Conservation (phyloP, 306 rosid genomes). For the Glycine latifolia region DNA sequence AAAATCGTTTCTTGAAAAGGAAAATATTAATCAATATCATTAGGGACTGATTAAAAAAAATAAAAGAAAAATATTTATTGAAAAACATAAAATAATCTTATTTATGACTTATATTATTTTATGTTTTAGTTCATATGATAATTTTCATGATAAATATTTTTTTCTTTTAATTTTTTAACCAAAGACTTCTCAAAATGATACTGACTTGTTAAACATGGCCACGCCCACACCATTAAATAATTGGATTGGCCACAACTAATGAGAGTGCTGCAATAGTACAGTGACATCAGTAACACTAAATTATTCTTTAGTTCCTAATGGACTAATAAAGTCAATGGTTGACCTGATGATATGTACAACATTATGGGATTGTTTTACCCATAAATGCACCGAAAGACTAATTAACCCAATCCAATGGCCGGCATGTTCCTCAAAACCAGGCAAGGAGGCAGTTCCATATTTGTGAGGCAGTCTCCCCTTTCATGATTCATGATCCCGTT, state of each 20-base stretch:
- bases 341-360: conserved; percentile 26
- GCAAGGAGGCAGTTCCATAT: conserved; percentile 50
- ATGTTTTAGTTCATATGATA: too few species aligned
- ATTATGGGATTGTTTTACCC: conserved; percentile 37
- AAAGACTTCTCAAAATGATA: conserved; percentile 40
- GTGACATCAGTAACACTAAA: conserved; percentile 11
- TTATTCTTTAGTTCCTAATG: conserved; percentile 12
- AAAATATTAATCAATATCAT: too few species aligned
- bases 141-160: too few species aligned
- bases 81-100: too few species aligned
- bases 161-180: too few species aligned
- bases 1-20: conserved; percentile 25
- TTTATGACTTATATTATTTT: too few species aligned
- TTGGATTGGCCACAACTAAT: conserved; percentile 16
- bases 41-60: too few species aligned
- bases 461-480: conserved; percentile 48
- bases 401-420: conserved; percentile 39
- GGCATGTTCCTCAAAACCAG: conserved; percentile 53
- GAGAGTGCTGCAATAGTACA: background rate
- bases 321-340: conserved; percentile 44
- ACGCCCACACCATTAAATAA: conserved; percentile 41
- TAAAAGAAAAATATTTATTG: too few species aligned
- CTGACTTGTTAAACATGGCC: background rate
- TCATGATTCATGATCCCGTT: background rate
- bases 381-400: conserved; percentile 17